Base-by-base conservation (phyloP, 23 red algal genomes). In the Cyanidiococcus yangmingshanensis region DNA sequence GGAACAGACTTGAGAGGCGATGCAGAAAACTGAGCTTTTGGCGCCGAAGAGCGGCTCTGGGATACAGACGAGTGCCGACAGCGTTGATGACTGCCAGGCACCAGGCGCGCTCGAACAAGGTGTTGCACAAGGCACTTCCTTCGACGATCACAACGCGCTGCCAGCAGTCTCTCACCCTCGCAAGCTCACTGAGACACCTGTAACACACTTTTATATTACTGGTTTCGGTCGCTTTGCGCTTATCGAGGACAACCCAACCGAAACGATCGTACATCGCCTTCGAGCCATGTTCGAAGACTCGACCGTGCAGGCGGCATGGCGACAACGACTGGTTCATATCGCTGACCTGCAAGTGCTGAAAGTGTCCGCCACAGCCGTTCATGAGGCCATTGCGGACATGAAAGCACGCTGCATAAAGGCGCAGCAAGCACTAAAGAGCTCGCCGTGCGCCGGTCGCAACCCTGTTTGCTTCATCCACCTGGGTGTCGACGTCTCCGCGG, bases 131-230 rank as follows among this genome's bases (percentile, higher is more conserved):
- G n/a, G n/a, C n/a, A n/a, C n/a, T n/a, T n/a, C n/a, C n/a, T n/a
- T n/a, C n/a, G n/a, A n/a, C n/a, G n/a, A n/a, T n/a, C n/a, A n/a
- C n/a, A n/a, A n/a, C n/a, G n/a, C n/a, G n/a, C n/a, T n/a, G n/a
- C n/a, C n/a, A n/a, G n/a, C n/a, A n/a, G n/a, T n/a, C n/a, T n/a
- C n/a, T n/a, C n/a, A n/a, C n/a, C n/a, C n/a, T n/a, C n/a, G n/a
- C n/a, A n/a, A n/a, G n/a, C n/a, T n/a, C n/a, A n/a, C n/a, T n/a
- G n/a, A n/a, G n/a, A n/a, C n/a, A 71, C 16, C 63, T 7, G 63
- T 71, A 12, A 71, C 63, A 25, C 7, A 71, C n/a, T 71, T 71
- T 71, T 71, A 71, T 29, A 35, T 71, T 7, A 71, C 63, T 35
- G 63, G 63, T 17, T 71, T 71, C 27, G 63, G 63, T 29, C 21